Evolutionary conservation across 768 basidiomycete genomes (phyloP), one percentile per base, ranked within the genome.

Genomic region (Amanita molliuscula): DNA sequence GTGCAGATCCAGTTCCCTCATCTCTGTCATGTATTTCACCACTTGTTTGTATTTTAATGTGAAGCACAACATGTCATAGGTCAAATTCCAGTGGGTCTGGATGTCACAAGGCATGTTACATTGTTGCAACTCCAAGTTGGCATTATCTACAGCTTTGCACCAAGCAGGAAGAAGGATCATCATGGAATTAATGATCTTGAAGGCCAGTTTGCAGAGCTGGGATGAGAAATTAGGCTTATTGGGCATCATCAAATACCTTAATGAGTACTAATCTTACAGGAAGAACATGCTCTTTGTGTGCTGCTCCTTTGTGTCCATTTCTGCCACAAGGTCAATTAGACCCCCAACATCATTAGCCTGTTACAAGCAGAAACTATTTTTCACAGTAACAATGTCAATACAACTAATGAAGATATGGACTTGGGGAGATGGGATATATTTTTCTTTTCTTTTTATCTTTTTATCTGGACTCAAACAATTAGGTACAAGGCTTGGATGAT

Each of bases 251-350:
- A 16, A 6, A 23, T 47, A 47, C 45, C 29, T 47, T 47, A 3
- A 47, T 13, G 16, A 47, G 45, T 6, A 47, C 45, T 18, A 47
- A 47, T 23, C 6, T 47, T 33, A 47, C 45, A 34, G 45, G 45
- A 16, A 6, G 20, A 33, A 33, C 10, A n/a, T 47, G 20, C 31
- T 6, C 35, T 36, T 47, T 29, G n/a, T 34, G 45, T 18, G 16
- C 20, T 29, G 31, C 28, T 47, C 45, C 45, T 47, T 13, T 13
- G 28, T 6, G 3, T n/a, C 29, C 35, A 47, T 34, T 23, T 47
- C 45, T 18, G 8, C 45, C 8, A 34, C 35, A 34, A 34, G 3
- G 29, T 47, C 29, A 7, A 47, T 29, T 9, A 33, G 35, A 18
- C 45, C 45, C 16, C 7, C 26, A n/a, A 16, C n/a, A 29, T 47